Percentiles rank a stretch among this genome's conserved stretches.
Conservation (phyloP, 176 grass and related monocot species). For the Aegilops sharonensis region DNA sequence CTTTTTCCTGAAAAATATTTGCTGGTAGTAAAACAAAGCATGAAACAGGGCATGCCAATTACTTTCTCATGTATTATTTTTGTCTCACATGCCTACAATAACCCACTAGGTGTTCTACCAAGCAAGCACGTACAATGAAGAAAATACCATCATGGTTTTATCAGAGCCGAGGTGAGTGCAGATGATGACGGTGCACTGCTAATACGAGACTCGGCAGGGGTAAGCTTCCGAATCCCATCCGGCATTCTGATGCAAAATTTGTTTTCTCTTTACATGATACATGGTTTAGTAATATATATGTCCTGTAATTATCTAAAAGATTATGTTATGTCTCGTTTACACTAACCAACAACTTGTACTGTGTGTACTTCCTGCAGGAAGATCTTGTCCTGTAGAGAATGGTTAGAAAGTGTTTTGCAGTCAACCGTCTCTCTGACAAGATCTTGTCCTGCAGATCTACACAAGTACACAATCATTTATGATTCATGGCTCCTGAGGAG, state of each 20-base stretch:
- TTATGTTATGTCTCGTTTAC: neutral
- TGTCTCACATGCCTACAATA: too few species aligned
- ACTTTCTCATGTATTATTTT: too few species aligned
- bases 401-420: neutral
- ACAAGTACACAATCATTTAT: conserved; percentile 1
- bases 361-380: conserved; percentile 18
- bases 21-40: neutral
- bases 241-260: too few species aligned
- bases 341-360: neutral
- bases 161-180: too few species aligned
- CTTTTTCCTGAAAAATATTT: neutral
- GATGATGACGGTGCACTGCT: too few species aligned
- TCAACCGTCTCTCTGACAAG: conserved; percentile 3
- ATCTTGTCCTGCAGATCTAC: conserved; percentile 28
- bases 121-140: too few species aligned
- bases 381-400: conserved; percentile 4
- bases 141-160: too few species aligned
- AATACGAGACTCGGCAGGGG: too few species aligned
- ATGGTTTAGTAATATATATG: neutral
- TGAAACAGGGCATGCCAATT: neutral
- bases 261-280: too few species aligned
- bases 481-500: neutral
- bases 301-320: neutral
- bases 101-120: too few species aligned
- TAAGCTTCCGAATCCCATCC: too few species aligned